Base-by-base conservation (phyloP, 2,329 filamentous ascomycete genomes). In the Epichloe aotearoae region DNA sequence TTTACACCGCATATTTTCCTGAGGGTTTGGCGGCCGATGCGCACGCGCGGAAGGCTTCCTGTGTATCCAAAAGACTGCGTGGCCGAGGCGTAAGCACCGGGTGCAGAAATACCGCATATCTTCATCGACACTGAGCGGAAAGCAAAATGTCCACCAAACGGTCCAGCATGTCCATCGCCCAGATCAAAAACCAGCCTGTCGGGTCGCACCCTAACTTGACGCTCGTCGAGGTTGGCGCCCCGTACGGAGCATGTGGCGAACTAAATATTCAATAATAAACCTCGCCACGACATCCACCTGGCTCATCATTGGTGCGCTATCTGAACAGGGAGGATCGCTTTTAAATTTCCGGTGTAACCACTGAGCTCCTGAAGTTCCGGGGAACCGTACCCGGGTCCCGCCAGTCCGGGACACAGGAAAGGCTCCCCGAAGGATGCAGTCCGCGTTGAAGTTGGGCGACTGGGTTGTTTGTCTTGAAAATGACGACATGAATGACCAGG, bases 311-410 rank as follows among this genome's bases (percentile, higher is more conserved):
- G 17, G 7, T 36, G 30, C 33, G 47, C 26, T 38, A 38, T 26
- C 40, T 33, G 11, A 30, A 14, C 19, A 5, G 7, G 34, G 33
- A 38, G 15, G 17, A 10, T 49, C 14, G 30, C 33, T 44, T 44
- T 44, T 44, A 34, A 50, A 50, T 50, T 46, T 19, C 23, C 23
- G 42, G 48, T 34, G 44, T 34, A 14, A 26, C 42, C 39, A 19
- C 19, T 23, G 23, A 44, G 40, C 47, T 40, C 23, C 17, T n/a
- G 15, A 47, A n/a, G 40, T 26, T 15, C 50, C 56, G 56, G 53
- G 56, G 56, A 57, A 54, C 45, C 20, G 53, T 53, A 51, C 54
- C 54, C 56, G 54, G 50, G 37, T 20, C 51, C 55, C 52, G 47
- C 51, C 41, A 37, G 44, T 26, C 49, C 56, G 53, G 54, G 49